Percentiles rank a stretch among this genome's conserved stretches.
Conservation (phyloP, 495 filamentous ascomycete species). For the Aspergillus indologenus region DNA sequence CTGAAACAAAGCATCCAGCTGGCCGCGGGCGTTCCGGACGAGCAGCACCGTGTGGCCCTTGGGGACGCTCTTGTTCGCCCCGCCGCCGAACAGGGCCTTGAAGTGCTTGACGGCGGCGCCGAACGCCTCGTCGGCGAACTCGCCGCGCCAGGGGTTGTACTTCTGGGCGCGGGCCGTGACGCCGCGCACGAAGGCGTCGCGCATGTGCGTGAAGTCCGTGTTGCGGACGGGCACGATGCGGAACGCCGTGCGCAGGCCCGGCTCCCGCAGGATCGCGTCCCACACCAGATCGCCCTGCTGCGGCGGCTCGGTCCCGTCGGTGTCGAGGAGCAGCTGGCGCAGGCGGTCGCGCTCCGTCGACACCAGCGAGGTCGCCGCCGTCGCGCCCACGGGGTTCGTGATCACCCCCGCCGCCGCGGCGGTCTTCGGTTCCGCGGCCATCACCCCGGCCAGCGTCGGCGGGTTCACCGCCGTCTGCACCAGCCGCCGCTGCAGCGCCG, state of each 20-base stretch:
- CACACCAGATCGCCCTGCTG: slow-evolving; percentile 65
- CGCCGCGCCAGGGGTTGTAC: slow-evolving; percentile 27
- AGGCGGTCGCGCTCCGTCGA: slow-evolving; percentile 70
- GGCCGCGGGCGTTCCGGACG: slow-evolving; percentile 62
- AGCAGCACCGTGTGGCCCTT: slow-evolving; percentile 74
- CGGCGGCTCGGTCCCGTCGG: no score
- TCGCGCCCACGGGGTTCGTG: slow-evolving; percentile 51
- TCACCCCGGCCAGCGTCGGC: no score
- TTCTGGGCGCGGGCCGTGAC: slow-evolving; percentile 67
- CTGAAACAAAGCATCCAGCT: slow-evolving; percentile 67
- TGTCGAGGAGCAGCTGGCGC: slow-evolving; percentile 62
- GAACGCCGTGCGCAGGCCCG: slow-evolving; percentile 65
- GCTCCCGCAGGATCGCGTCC: slow-evolving; percentile 62
- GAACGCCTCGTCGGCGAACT: slow-evolving; percentile 68
- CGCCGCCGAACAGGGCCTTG: slow-evolving; percentile 71
- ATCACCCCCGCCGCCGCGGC: slow-evolving; percentile 35
- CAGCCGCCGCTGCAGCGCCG: slow-evolving; percentile 52
- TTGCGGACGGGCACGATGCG: slow-evolving; percentile 80
- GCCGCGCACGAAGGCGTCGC: slow-evolving; percentile 85
- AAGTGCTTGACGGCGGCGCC: slow-evolving; percentile 68
- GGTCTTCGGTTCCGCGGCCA: no score
- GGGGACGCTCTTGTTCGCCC: slow-evolving; percentile 60
- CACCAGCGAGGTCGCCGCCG: slow-evolving; percentile 77
- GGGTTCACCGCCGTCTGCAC: slow-evolving; percentile 44
- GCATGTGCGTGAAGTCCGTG: slow-evolving; percentile 87